Evolutionary conservation across 805 yeast genomes (phyloP), one percentile per base, ranked within the genome.

Genomic region (Saccharomycopsis sp.): DNA sequence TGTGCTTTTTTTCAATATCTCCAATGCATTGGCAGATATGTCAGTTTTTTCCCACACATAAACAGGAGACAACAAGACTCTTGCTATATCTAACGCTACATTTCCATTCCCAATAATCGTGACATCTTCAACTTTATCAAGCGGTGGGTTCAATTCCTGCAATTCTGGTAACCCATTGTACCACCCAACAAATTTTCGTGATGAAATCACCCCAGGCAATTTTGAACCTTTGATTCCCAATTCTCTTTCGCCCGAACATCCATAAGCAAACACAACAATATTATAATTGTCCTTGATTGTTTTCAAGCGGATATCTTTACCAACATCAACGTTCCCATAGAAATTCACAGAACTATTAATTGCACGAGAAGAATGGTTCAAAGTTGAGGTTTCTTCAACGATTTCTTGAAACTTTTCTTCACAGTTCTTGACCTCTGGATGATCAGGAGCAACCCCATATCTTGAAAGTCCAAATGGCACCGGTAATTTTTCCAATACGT

Each of bases 361-460:
- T 57, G 65, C 55, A 53, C 8, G 2, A 4, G 29, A 67, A 5
- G 37, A 43, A 14, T 58, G 64, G 8, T 47, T 36, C 3, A 17
- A 40, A 9, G 41, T 16, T 4, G 19, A 11, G 16, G 47, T 55
- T 23, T 55, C 52, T 11, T 58, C 45, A 13, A 66, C 66, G 19
- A 69, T 65, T 43, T 80, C 79, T 7, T 71, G 72, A 58, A 93
- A 82, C 42, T 88, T 79, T 16, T 83, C 68, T 41, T 69, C 73
- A 55, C 93, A 84, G 48, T 79, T 79, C 60, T 89, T 90, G 26
- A 93, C 97, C 56, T 93, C 97, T 0, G 96, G 96, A 62, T 93
- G 97, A 63, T 93, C 99, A 2, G 99, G 99, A 0, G 98, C 97
- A n/a, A 93, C 97, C 1, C 99, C 99, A 59, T 75, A 89, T 28